Conservation (phyloP, 495 filamentous ascomycete species). For the Hyphodiscus hymeniophilus region DNA sequence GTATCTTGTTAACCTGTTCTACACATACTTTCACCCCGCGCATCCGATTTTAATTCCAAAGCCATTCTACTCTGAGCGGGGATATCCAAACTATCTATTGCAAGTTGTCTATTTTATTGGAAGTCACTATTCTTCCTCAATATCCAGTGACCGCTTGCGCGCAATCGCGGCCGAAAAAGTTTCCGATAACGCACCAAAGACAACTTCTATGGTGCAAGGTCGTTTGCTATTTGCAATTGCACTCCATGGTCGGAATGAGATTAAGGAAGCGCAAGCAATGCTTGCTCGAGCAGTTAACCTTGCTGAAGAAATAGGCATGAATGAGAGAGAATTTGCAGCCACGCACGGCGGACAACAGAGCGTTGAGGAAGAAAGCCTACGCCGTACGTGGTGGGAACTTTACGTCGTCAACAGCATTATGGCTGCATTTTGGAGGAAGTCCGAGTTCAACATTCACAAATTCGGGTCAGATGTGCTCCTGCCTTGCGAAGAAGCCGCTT, state of each 20-base stretch:
- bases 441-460: background rate
- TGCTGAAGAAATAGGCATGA: background rate
- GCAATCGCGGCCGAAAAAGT: background rate
- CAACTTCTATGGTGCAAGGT: background rate
- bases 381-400: background rate
- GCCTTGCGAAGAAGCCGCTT: background rate
- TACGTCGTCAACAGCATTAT: background rate
- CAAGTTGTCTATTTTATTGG: slow-evolving; percentile 32
- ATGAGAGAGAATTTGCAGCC: background rate
- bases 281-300: background rate
- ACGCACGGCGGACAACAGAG: background rate
- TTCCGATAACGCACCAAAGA: background rate
- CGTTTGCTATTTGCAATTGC: background rate
- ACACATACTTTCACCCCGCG: background rate
- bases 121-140: slow-evolving; percentile 27
- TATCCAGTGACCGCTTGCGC: slow-evolving; percentile 10
- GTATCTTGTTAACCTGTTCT: background rate
- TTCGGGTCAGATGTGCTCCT: background rate
- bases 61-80: slow-evolving; percentile 26
- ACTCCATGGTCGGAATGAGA: background rate
- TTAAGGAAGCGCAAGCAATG: background rate
- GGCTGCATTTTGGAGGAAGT: background rate
- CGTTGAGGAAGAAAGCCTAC: background rate
- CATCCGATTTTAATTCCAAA: slow-evolving; percentile 24
- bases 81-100: slow-evolving; percentile 31